A percentile compares a stretch with the other conserved stretches of the same genome.
Conservation (phyloP, 2,329 filamentous ascomycete genomes). For the Neocatenulostroma microsporum region DNA sequence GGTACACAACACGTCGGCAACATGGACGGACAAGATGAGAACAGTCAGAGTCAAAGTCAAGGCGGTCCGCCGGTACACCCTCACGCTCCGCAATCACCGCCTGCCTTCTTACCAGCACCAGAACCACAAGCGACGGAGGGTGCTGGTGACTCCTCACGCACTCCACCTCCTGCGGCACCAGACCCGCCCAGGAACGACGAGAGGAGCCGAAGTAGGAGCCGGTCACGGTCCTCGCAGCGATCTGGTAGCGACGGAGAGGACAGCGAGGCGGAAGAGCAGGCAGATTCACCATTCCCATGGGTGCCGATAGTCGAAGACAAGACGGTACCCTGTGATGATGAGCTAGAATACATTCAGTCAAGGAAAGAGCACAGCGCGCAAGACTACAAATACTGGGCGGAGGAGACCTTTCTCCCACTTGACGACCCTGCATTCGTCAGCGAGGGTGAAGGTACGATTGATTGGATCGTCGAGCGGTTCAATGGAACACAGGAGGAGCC, state of each 20-base stretch:
- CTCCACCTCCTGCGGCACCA: not conserved
- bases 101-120: no score
- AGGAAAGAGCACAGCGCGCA: constrained; percentile 47
- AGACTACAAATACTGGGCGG: constrained; percentile 53
- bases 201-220: constrained; percentile 1
- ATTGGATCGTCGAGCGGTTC: constrained; percentile 52
- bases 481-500: constrained; percentile 55
- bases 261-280: constrained; percentile 25
- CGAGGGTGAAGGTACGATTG: constrained; percentile 47
- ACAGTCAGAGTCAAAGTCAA: no score
- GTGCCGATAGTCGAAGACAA: constrained; percentile 48
- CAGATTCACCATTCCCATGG: constrained; percentile 16
- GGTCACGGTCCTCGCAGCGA: not conserved
- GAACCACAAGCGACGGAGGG: not conserved
- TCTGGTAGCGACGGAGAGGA: constrained; percentile 17
- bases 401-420: constrained; percentile 47
- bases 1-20: no score
- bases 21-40: no score
- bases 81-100: no score
- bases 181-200: not conserved
- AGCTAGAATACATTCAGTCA: constrained; percentile 51
- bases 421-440: constrained; percentile 52
- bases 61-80: no score
- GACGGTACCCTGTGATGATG: constrained; percentile 48
- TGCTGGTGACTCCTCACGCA: not conserved